Conservation (phyloP, 78 protist species). For the Dictyostelium capitatum region DNA sequence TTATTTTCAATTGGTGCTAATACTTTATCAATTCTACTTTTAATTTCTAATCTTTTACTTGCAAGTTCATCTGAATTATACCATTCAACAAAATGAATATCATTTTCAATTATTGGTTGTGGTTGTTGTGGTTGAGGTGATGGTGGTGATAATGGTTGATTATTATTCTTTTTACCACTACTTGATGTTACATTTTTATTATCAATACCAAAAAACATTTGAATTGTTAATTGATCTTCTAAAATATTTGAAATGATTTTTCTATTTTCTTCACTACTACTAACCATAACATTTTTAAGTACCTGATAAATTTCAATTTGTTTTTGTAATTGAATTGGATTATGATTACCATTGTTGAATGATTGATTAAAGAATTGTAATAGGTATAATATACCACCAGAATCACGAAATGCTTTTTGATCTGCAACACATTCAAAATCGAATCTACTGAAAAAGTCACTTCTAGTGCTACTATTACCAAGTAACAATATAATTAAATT, state of each 20-base stretch:
- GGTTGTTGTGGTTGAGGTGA: neutral
- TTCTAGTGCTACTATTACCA: constrained; percentile 19
- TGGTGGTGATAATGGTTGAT: neutral
- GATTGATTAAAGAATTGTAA: constrained; percentile 46
- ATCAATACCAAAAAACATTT: constrained; percentile 46
- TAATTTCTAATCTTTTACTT: constrained; percentile 58
- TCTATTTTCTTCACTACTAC: constrained; percentile 66
- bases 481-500: constrained; percentile 44
- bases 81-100: constrained; percentile 25
- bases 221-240: constrained; percentile 40
- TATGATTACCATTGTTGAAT: neutral
- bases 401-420: constrained; percentile 73
- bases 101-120: neutral
- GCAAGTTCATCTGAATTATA: constrained; percentile 49
- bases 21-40: constrained; percentile 48
- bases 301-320: constrained; percentile 33
- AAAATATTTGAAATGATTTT: constrained; percentile 67
- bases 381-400: constrained; percentile 53
- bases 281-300: constrained; percentile 44
- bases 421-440: constrained; percentile 80
- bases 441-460: constrained; percentile 8
- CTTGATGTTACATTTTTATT: too few relatives aligned
- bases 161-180: neutral
- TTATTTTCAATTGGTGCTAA: constrained; percentile 58
- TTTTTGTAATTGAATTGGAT: too few relatives aligned